Conservation (phyloP, 106 monocot species). For the Vanilla planifolia region DNA sequence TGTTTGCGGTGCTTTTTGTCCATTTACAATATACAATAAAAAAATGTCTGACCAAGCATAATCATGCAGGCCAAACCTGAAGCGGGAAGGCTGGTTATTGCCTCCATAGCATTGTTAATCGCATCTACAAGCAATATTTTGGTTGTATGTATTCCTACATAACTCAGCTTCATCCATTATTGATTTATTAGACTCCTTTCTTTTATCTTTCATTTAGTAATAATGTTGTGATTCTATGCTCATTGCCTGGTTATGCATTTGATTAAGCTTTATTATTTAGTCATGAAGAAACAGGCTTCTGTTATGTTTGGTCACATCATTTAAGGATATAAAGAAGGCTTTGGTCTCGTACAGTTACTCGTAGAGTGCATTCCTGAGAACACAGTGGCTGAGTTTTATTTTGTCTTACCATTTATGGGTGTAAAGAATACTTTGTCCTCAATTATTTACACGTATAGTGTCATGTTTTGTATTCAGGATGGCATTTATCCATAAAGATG, state of each 20-base stretch:
- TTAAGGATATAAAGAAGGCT: neutral
- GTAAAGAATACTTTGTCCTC: constrained; percentile 2
- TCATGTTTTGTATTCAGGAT: no score
- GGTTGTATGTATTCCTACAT: constrained; percentile 65
- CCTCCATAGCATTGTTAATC: constrained; percentile 72
- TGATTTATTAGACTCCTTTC: neutral
- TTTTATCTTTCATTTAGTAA: no score
- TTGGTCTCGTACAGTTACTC: no score
- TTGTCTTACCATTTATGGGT: neutral
- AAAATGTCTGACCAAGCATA: neutral
- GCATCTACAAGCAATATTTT: constrained; percentile 81
- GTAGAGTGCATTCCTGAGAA: no score
- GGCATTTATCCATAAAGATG: no score
- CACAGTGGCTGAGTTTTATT: no score
- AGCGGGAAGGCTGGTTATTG: constrained; percentile 61
- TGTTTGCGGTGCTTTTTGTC: constrained; percentile 4
- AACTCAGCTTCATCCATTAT: neutral
- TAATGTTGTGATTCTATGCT: neutral
- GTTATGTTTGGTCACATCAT: neutral
- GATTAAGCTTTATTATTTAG: neutral
- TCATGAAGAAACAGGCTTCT: neutral
- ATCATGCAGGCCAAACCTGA: constrained; percentile 85
- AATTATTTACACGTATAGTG: no score
- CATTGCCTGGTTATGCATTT: neutral
- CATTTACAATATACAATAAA: neutral